Percentiles rank a stretch among this genome's conserved stretches.
phyloP scores from a whole-genome alignment of 1,284 basidiomycete genomes.

The Trichosporon coremiiforme region DNA sequence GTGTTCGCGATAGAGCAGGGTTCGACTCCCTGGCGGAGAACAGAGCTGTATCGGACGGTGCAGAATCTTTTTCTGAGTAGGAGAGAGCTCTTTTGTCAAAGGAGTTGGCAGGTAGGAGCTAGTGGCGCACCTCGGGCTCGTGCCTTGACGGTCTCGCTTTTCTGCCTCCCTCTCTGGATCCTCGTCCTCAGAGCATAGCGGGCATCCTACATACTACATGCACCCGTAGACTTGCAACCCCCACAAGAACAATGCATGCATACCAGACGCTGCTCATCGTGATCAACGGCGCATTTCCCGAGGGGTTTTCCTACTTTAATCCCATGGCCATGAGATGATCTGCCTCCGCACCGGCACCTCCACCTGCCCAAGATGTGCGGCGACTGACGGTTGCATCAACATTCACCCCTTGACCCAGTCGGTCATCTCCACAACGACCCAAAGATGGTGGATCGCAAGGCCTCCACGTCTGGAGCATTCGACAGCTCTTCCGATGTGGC shows the following conservation, averaged over 20 bases:
- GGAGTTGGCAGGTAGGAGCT: not conserved
- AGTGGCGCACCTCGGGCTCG: not conserved
- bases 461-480: slow-evolving; percentile 12
- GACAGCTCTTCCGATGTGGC: slow-evolving; percentile 15
- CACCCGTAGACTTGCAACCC: too few species aligned
- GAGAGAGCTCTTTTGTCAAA: not conserved
- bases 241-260: not conserved
- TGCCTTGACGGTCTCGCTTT: not conserved
- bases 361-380: not conserved
- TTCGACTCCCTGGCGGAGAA: slow-evolving; percentile 17
- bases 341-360: slow-evolving; percentile 6
- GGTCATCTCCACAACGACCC: slow-evolving; percentile 12
- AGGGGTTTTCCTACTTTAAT: not conserved
- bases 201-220: too few species aligned
- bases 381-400: slow-evolving; percentile 10
- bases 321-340: not conserved
- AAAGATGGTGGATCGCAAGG: slow-evolving; percentile 18
- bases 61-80: not conserved
- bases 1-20: slow-evolving; percentile 17
- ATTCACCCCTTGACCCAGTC: slow-evolving; percentile 16
- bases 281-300: not conserved
- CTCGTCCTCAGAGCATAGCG: not conserved
- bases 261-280: not conserved
- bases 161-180: not conserved
- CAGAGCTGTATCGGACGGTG: not conserved